Percentiles rank a stretch among this genome's conserved stretches.
Evolutionary conservation across 192 early-diverging fungal genomes (phyloP).

Genomic region (Rhizophagus sp.): DNA sequence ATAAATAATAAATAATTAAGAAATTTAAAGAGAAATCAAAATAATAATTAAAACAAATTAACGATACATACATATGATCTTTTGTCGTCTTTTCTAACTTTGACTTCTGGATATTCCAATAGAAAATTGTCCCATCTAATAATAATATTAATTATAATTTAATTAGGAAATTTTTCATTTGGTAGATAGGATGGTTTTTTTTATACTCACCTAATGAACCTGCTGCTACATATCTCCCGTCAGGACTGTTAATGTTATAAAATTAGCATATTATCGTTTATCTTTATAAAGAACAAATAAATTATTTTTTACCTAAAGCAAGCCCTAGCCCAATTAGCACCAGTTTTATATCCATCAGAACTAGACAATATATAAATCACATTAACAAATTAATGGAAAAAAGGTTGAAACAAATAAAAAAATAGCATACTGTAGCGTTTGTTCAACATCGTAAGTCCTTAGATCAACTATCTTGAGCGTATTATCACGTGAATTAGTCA

Average conservation of each 20-base stretch:
- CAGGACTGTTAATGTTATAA: slow-evolving; percentile 62
- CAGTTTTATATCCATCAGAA: slow-evolving; percentile 77
- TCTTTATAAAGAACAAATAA: background rate
- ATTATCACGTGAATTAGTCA: slow-evolving; percentile 96
- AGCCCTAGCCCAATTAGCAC: slow-evolving; percentile 87
- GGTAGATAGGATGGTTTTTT: background rate
- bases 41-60: background rate
- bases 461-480: slow-evolving; percentile 85
- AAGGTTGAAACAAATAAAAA: background rate
- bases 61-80: slow-evolving; percentile 63
- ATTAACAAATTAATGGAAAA: background rate
- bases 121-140: slow-evolving; percentile 72
- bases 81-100: slow-evolving; percentile 66
- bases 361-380: slow-evolving; percentile 33
- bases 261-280: background rate
- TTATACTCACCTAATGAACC: slow-evolving; percentile 60
- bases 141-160: background rate
- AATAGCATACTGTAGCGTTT: slow-evolving; percentile 58
- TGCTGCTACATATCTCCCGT: slow-evolving; percentile 79
- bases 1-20: background rate
- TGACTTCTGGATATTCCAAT: slow-evolving; percentile 74
- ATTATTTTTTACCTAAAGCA: slow-evolving; percentile 59
- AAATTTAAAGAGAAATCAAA: background rate
- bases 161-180: background rate
- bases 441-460: slow-evolving; percentile 70